A percentile compares a stretch with the other conserved stretches of the same genome.
Evolutionary conservation across 305 asterid species (phyloP).

Genomic region (Fraxinus latifolia): DNA sequence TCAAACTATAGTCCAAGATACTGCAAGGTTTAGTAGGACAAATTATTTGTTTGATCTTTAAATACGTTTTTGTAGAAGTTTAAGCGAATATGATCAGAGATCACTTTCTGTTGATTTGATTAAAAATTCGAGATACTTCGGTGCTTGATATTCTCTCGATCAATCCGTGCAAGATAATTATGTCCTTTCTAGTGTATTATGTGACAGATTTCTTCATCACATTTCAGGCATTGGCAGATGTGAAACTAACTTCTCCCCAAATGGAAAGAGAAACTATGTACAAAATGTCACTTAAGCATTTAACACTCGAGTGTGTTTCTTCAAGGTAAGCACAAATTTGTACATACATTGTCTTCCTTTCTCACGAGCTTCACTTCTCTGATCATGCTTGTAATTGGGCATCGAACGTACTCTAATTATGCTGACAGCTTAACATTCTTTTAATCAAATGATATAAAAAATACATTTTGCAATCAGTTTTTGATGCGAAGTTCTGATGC

Average conservation of each 20-base stretch:
- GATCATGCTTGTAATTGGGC: neutral
- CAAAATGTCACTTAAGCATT: constrained; percentile 66
- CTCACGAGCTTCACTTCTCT: constrained; percentile 6
- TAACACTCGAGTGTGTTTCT: constrained; percentile 58
- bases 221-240: constrained; percentile 84
- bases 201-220: neutral
- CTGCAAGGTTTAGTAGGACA: neutral
- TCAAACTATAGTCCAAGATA: neutral
- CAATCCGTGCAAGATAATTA: neutral
- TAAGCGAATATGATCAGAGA: neutral
- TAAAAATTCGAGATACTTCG: neutral
- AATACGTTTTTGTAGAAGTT: neutral
- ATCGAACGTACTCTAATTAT: neutral
- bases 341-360: neutral
- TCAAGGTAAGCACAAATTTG: constrained; percentile 49
- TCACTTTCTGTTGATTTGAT: neutral
- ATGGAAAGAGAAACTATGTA: constrained; percentile 85
- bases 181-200: neutral
- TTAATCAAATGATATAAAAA: constrained; percentile 8
- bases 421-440: neutral
- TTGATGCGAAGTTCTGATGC: constrained; percentile 20
- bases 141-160: neutral
- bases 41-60: constrained; percentile 4
- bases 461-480: constrained; percentile 1
- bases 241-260: constrained; percentile 92